Evolutionary conservation across 1,284 basidiomycete genomes (phyloP), one percentile per base, ranked within the genome.

Genomic region (Rhodotorula glutinis): DNA sequence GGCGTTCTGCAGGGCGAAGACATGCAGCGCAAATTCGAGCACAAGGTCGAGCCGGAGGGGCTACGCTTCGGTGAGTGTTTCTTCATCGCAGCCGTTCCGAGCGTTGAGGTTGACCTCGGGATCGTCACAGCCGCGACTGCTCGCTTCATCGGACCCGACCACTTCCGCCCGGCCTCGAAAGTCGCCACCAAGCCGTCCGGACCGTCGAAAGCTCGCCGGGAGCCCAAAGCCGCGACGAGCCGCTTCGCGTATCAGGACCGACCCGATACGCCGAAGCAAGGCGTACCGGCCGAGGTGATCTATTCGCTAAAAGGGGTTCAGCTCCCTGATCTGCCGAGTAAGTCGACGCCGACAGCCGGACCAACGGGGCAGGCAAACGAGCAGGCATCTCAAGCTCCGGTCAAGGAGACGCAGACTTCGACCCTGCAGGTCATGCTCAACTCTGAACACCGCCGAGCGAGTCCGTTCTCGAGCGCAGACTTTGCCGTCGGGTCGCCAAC

Each of bases 11-110:
- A 67, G 62, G 70, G 70, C 21, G 61, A 60, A 2, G 59, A 53
- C 19, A 59, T 66, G 40, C 70, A 71, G 47, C 60, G 56, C 19
- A 19, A 40, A 2, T 71, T 60, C 33, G 70, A 71, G 47, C 66
- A 64, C 59, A 59, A 65, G 25, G 61, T 69, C 53, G 59, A 57
- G n/a, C 66, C 61, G 0, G 47, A 62, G 21, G 62, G 56, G 2
- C 29, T 68, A 13, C 57, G 65, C 21, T 71, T 63, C 53, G 66
- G 65, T 67, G n/a, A 8, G 68, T 51, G 21, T 3, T 4, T 11
- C 19, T 7, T 29, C 2, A 33, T n/a, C 19, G 2, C 8, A 2
- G 2, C 27, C 19, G 3, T 38, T 25, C 2, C 47, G 21, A 7
- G 27, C 10, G 11, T 21, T 13, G 21, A 41, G 0, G 27, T 29